Evolutionary conservation across 352 stramenopile genomes (phyloP), one percentile per base, ranked within the genome.

Genomic region (Pythium plurisporium): DNA sequence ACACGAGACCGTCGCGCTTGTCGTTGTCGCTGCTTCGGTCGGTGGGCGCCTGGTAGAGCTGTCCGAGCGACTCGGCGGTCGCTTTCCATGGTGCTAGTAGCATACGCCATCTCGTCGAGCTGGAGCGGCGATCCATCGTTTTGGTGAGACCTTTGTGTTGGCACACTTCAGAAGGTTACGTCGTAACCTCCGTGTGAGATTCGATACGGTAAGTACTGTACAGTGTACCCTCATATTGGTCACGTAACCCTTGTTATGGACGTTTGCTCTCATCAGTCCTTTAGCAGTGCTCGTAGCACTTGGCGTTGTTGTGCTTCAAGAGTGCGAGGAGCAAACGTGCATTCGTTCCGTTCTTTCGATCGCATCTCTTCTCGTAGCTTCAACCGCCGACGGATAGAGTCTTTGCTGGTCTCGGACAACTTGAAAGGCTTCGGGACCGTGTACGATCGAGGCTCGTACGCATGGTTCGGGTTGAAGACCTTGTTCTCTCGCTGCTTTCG

Each of bases 381-480:
- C 4, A 81, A 47, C 19, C 68, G 70, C 7, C 77, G 62, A 5
- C 70, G 67, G 19, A 83, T 79, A 3, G 72, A 67, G 14, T 82
- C 67, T 64, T 75, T 83, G 51, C 64, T 89, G n/a, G 73, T 53
- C 46, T 74, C 65, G 11, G 80, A 89, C 8, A 93, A 50, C 14
- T 86, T 84, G 62, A 93, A 90, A 14, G 83, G 83, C 48, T 87
- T 79, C 0, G 79, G 83, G 5, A 91, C 65, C 0, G 83, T 93
- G 56, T 90, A 91, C 34, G 58, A 88, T 15, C 83, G 83, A 22
- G 80, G 80, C 25, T 87, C 73, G 49, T 90, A 90, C 1, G 66
- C 19, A 9, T 49, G 53, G 15, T 89, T 79, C 9, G 67, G 76
- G 23, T 69, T 56, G 55, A 93, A 93, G 0, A 79, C 72, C 30